Base-by-base conservation (phyloP, 225 moss, liverwort and hornwort species). In the Marchantia paleacea region DNA sequence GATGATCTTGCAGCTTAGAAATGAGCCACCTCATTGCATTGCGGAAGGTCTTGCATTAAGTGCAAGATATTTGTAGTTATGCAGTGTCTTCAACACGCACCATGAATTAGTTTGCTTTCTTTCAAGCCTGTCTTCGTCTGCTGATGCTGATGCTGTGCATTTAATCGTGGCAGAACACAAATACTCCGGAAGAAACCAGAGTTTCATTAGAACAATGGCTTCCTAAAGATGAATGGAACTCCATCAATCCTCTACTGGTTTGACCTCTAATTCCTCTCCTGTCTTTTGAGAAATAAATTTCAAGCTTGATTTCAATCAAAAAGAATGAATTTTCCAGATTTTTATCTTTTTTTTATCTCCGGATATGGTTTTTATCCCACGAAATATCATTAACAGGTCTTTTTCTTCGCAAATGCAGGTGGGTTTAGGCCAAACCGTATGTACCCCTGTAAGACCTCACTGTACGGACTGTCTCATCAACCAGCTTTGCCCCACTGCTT, bases 351-450 rank as follows among this genome's bases (percentile, higher is more conserved):
- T 49, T n/a, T 62, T 50, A 20, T 16, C n/a, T 19, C 50, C 31
- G 6, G 69, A 39, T 15, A 69, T 51, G 51, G n/a, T n/a, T 39
- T 39, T 39, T 13, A 72, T 51, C 50, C 3, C 12, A 50, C 22
- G 10, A 11, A 51, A 51, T 12, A 52, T 24, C 39, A 70, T 20
- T 72, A 53, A 80, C 75, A 13, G 64, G 11, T 20, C 72, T 31
- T 52, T n/a, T 0, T 13, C 13, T 28, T 39, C 29, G 77, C n/a
- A 39, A 53, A 14, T 55, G 22, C 83, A 87, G 87, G 87, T 88
- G n/a, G 88, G 88, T 11, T 88, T 88, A 79, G 88, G 88, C 57
- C 88, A 88, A 78, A 88, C 88, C 25, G 72, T 85, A 3, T 88
- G 88, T 82, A 83, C 79, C 14, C 88, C 88, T 51, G 16, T 88